Conservation (phyloP, 2,329 filamentous ascomycete species). For the Clonostachys solani region DNA sequence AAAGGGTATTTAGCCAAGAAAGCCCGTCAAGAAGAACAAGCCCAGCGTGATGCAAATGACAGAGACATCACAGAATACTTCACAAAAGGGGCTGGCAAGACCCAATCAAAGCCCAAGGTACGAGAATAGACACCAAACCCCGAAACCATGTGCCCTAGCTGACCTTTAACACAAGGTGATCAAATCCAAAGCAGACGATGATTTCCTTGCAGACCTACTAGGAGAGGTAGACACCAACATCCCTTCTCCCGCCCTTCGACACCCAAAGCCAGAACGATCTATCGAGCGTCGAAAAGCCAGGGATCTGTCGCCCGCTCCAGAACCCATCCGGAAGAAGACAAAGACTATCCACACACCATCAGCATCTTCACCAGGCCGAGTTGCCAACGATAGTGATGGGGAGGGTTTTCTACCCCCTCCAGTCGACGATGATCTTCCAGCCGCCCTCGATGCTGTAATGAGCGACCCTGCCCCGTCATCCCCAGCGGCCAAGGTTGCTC, state of each 20-base stretch:
- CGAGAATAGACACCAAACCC: not conserved
- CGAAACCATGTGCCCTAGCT: conserved; percentile 8
- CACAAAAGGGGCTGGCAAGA: conserved; percentile 64
- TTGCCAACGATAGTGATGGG: conserved; percentile 51
- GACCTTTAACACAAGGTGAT: conserved; percentile 45
- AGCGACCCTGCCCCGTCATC: conserved; percentile 85
- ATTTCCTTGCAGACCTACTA: conserved; percentile 80
- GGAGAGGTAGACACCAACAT: conserved; percentile 83
- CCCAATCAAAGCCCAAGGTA: conserved; percentile 79
- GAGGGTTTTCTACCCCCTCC: conserved; percentile 50
- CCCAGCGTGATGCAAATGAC: conserved; percentile 81
- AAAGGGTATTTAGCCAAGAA: conserved; percentile 61
- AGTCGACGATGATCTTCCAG: conserved; percentile 53
- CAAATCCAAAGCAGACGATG: conserved; percentile 82
- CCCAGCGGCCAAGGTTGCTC: conserved; percentile 73
- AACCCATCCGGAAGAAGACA: conserved; percentile 50
- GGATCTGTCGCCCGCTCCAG: conserved; percentile 70
- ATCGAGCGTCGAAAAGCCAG: conserved; percentile 75
- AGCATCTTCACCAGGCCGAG: conserved; percentile 35
- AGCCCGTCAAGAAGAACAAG: conserved; percentile 81
- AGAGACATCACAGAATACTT: conserved; percentile 95
- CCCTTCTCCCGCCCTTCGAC: conserved; percentile 46
- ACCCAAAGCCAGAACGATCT: conserved; percentile 62
- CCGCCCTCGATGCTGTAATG: conserved; percentile 58
- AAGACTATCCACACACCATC: conserved; percentile 46